Evolutionary conservation across 2,329 filamentous ascomycete genomes (phyloP).

Genomic region (Cordyceps javanica): DNA sequence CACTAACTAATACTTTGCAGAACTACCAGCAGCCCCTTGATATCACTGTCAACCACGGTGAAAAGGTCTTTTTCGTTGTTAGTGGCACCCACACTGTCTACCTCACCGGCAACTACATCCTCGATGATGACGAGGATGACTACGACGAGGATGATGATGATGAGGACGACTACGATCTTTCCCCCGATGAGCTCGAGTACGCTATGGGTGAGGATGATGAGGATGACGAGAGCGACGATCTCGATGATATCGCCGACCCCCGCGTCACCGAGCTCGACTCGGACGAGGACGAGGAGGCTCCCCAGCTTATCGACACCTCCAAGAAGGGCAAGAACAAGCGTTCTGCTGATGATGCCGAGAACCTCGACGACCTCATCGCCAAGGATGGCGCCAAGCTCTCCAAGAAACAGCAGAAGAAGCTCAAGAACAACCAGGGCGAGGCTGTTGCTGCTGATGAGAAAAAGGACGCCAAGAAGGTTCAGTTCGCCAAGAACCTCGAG

Average conservation of each 20-base stretch:
- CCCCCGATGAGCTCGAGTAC: constrained; percentile 71
- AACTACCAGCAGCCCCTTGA: constrained; percentile 96
- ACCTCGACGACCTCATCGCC: constrained; percentile 78
- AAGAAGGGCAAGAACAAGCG: constrained; percentile 93
- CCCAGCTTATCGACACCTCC: constrained; percentile 47
- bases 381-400: constrained; percentile 74
- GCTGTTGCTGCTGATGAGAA: constrained; percentile 57
- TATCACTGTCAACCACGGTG: constrained; percentile 82
- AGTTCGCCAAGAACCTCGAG: constrained; percentile 98
- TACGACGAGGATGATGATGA: constrained; percentile 56
- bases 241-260: constrained; percentile 71
- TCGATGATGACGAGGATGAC: constrained; percentile 59
- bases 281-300: constrained; percentile 70
- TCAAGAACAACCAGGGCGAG: constrained; percentile 97
- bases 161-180: constrained; percentile 73
- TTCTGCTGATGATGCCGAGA: constrained; percentile 70
- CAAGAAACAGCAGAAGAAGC: constrained; percentile 98
- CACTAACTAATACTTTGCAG: constrained; percentile 24
- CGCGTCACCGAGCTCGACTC: constrained; percentile 78
- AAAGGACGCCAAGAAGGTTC: constrained; percentile 86
- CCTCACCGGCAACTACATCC: constrained; percentile 93
- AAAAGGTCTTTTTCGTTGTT: constrained; percentile 89
- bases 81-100: constrained; percentile 84
- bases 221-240: constrained; percentile 67
- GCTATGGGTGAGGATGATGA: constrained; percentile 67